Evolutionary conservation across 306 rosid genomes (phyloP), one percentile per base, ranked within the genome.

Genomic region (Glycine tomentella): DNA sequence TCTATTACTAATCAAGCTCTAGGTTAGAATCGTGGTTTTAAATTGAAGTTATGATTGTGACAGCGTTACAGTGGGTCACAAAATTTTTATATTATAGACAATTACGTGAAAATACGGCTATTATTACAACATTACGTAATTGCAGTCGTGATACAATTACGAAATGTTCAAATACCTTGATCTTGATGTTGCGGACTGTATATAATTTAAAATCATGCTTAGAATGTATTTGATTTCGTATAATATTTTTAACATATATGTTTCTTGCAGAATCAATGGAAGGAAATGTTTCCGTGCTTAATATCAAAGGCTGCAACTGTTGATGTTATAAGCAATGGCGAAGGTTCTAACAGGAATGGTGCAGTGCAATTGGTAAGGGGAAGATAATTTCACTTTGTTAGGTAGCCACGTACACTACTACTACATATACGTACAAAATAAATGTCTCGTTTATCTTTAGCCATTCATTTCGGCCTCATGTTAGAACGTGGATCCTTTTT

Each of bases 231-330:
- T 34, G 12, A 15, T 62, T 17, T 17, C 6, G 9, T 8, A 63
- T 13, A 63, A 34, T 10, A 62, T 5, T 63, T 63, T 6, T 63
- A 62, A 40, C 3, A 6, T 10, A 40, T 33, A 3, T 77, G 73
- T 0, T 16, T 56, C 4, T 56, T 56, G 85, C 80, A 96, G 99
- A 93, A 92, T 80, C 93, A 92, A 80, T 96, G 99, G 99, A 93
- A 90, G 92, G 99, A 93, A 56, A 92, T 96, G 99, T 96, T 96
- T 84, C 97, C 98, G 15, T 88, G 90, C 68, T 89, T 93, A 87
- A 86, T 96, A 79, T 87, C 99, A 0, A 96, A 96, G 85, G 97
- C 99, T 3, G 98, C 95, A 46, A 87, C 91, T 0, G 97, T 93
- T 9, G 98, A 96, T 85, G 84, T 90, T 14, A 92, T 96, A 12